phyloP scores from a whole-genome alignment of 2,329 filamentous ascomycete species.

The Domatiomyces catenatus region DNA sequence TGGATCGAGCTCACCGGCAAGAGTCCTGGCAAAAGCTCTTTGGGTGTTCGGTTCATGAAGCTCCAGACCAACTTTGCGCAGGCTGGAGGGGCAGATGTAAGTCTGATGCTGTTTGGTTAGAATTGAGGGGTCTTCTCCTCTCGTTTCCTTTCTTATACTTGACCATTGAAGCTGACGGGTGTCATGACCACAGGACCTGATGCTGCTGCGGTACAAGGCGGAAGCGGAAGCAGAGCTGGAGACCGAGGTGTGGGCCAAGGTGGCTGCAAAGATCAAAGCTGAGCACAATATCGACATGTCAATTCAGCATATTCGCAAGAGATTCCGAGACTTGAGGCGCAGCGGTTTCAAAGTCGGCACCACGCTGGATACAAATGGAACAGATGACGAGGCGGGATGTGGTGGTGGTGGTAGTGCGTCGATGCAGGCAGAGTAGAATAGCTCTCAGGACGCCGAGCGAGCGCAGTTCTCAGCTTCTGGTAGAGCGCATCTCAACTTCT shows the following conservation, averaged over 20 bases:
- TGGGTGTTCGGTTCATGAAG: conserved; percentile 3
- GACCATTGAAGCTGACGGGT: background rate
- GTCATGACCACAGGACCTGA: background rate
- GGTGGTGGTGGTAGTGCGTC: no score
- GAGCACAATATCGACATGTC: background rate
- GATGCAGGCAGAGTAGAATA: no score
- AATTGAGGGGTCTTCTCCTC: background rate
- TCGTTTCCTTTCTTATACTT: background rate
- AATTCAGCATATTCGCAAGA: background rate
- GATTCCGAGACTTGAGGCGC: background rate
- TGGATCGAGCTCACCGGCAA: conserved; percentile 1
- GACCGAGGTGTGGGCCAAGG: background rate
- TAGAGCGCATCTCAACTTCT: no score
- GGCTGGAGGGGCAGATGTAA: conserved; percentile 4
- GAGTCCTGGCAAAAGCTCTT: background rate
- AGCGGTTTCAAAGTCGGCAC: background rate
- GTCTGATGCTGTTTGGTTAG: background rate
- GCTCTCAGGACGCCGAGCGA: no score
- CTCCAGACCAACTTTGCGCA: conserved; percentile 5
- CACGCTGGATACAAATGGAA: background rate
- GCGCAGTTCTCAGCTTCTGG: no score
- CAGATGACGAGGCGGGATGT: background rate
- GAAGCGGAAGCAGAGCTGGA: background rate
- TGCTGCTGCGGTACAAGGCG: background rate
- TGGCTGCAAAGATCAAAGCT: background rate